A percentile compares a stretch with the other conserved stretches of the same genome.
These are phyloP conservation scores for Gyromitra esculenta DNA, from an alignment of 2,329 filamentous ascomycete genomes.

Conservation along the genomic window DNA sequence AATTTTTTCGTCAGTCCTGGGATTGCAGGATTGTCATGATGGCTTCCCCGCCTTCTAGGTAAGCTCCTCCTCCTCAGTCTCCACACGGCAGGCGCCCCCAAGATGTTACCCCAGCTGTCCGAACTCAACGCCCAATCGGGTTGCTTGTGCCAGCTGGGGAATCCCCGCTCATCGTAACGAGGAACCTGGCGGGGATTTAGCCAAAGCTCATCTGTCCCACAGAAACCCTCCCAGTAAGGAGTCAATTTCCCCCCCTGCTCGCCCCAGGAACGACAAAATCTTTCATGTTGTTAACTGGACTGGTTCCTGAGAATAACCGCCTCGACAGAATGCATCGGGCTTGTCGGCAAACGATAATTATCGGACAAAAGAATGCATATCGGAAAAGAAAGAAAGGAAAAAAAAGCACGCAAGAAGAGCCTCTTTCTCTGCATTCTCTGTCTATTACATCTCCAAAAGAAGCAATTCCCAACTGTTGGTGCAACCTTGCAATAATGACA, in stretches of 20 bases:
- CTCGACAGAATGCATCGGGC: conserved; percentile 8
- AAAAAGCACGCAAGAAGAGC: conserved; percentile 44
- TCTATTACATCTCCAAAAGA: conserved; percentile 11
- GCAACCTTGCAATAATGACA: too few relatives aligned
- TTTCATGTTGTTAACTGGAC: conserved; percentile 30
- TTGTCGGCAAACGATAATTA: conserved; percentile 27
- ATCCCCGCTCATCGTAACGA: conserved; percentile 39
- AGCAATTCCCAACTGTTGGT: conserved; percentile 19
- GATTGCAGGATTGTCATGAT: conserved; percentile 39
- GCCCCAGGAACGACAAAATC: conserved; percentile 23
- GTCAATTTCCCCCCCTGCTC: conserved; percentile 18
- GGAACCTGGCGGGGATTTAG: conserved; percentile 29
- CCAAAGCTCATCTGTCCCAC: conserved; percentile 26
- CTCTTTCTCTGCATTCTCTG: conserved; percentile 28
- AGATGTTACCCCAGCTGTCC: conserved; percentile 37
- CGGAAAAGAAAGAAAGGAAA: neutral
- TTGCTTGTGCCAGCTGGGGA: conserved; percentile 24
- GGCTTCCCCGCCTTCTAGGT: conserved; percentile 43
- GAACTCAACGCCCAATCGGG: conserved; percentile 28
- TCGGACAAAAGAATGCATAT: conserved; percentile 9
- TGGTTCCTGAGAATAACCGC: conserved; percentile 46
- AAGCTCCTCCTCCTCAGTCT: conserved; percentile 29
- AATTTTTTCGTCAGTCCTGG: conserved; percentile 41
- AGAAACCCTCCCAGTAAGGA: conserved; percentile 18
- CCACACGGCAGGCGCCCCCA: conserved; percentile 38